Conservation (phyloP, 352 stramenopile species). For the Phytophthora syringae region DNA sequence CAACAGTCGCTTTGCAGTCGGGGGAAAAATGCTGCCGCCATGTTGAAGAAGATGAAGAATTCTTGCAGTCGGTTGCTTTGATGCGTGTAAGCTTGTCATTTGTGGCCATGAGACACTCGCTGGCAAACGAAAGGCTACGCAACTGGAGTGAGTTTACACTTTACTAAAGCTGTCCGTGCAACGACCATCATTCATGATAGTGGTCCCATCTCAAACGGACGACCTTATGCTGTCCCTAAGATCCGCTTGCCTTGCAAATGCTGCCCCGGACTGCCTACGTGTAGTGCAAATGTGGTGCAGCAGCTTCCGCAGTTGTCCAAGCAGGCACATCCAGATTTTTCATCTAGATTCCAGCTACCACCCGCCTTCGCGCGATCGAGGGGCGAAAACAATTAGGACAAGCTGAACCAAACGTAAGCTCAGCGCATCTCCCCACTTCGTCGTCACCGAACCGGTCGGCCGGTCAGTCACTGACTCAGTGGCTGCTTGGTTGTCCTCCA, state of each 20-base stretch:
- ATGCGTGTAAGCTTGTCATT: not conserved
- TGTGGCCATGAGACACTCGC: not conserved
- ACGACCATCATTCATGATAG: slow-evolving; percentile 3
- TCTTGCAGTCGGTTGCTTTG: not conserved
- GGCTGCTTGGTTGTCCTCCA: not conserved
- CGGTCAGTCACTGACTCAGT: not conserved
- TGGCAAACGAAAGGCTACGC: not conserved
- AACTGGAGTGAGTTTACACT: no score
- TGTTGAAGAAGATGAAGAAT: not conserved
- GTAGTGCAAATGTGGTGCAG: not conserved
- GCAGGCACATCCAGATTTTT: no score
- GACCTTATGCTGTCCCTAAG: not conserved
- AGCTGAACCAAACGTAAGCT: not conserved
- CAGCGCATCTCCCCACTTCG: not conserved
- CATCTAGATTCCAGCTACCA: not conserved
- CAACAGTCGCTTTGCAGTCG: not conserved
- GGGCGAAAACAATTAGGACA: not conserved
- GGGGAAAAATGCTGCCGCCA: not conserved
- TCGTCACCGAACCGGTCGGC: not conserved
- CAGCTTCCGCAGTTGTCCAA: not conserved
- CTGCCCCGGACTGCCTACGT: not conserved
- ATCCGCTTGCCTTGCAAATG: not conserved
- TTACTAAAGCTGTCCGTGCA: no score
- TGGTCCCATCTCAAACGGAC: not conserved
- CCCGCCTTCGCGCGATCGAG: not conserved